Conservation (phyloP, 2,329 filamentous ascomycete species). For the Pseudogymnoascus destructans region DNA sequence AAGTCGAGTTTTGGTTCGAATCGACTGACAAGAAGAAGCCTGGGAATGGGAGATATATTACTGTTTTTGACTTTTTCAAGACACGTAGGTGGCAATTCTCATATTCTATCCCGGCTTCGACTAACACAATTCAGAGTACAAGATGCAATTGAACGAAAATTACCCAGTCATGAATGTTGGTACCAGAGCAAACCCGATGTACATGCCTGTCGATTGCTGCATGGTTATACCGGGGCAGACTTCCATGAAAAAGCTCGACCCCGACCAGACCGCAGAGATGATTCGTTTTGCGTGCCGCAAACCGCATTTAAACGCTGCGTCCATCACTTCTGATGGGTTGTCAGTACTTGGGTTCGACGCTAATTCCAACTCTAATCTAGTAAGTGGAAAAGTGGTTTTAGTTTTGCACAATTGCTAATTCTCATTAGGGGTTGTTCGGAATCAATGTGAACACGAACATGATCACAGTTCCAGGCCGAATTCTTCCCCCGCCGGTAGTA, state of each 20-base stretch:
- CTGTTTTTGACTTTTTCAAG: constrained; percentile 38
- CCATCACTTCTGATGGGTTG: constrained; percentile 47
- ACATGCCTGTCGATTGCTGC: constrained; percentile 55
- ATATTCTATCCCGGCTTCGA: neutral
- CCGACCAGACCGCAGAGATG: constrained; percentile 53
- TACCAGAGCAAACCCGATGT: constrained; percentile 40
- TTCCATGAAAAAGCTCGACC: constrained; percentile 43
- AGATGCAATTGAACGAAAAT: constrained; percentile 26
- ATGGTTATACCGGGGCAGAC: constrained; percentile 51
- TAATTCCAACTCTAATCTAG: constrained; percentile 31
- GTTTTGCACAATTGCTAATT: constrained; percentile 13
- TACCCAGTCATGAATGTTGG: constrained; percentile 57
- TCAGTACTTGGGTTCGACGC: constrained; percentile 43
- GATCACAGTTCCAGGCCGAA: constrained; percentile 59
- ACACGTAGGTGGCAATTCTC: constrained; percentile 22
- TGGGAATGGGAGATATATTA: constrained; percentile 33
- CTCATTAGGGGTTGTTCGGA: constrained; percentile 40
- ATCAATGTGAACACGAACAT: constrained; percentile 47
- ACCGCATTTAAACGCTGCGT: constrained; percentile 52
- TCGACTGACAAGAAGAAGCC: constrained; percentile 24
- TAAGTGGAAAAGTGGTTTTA: constrained; percentile 20
- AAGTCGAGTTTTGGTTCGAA: constrained; percentile 42
- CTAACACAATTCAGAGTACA: constrained; percentile 14
- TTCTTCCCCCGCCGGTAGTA: constrained; percentile 48
- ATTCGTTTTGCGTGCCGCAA: constrained; percentile 56